Percentiles rank a stretch among this genome's conserved stretches.
phyloP scores from a whole-genome alignment of 306 rosid species.

The Cicer bijugum region DNA sequence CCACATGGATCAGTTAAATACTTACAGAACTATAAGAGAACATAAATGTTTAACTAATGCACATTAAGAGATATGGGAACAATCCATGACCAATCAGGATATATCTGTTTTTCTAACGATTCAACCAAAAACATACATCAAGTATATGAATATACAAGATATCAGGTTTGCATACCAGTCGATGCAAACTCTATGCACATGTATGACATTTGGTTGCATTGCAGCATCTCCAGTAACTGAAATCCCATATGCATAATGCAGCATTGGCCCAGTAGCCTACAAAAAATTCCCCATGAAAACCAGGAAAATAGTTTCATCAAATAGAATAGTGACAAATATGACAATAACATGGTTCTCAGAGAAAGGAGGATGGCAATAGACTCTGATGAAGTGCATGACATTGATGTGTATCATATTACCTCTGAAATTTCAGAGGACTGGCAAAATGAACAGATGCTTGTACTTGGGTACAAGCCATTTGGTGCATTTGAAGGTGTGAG shows the following conservation, averaged over 20 bases:
- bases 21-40: constrained; percentile 15
- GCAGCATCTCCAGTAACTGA: constrained; percentile 65
- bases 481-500: constrained; percentile 23
- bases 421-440: constrained; percentile 71
- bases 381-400: constrained; percentile 9
- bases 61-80: neutral
- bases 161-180: constrained; percentile 65
- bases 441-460: constrained; percentile 76
- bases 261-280: constrained; percentile 79
- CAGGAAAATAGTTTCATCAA: constrained; percentile 22
- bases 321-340: constrained; percentile 1
- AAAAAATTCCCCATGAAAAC: constrained; percentile 26
- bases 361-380: neutral
- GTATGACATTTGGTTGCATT: constrained; percentile 60
- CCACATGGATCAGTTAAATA: constrained; percentile 25
- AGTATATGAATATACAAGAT: neutral
- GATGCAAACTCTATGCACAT: constrained; percentile 76
- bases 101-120: neutral
- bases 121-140: neutral
- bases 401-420: constrained; percentile 51
- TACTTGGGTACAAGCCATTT: constrained; percentile 36
- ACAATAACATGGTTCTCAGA: constrained; percentile 20
- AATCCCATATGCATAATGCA: constrained; percentile 72
- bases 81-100: neutral
- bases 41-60: constrained; percentile 1